These are phyloP conservation scores for Populus ilicifolia DNA, from an alignment of 345 rosid species.

Conservation along the genomic window DNA sequence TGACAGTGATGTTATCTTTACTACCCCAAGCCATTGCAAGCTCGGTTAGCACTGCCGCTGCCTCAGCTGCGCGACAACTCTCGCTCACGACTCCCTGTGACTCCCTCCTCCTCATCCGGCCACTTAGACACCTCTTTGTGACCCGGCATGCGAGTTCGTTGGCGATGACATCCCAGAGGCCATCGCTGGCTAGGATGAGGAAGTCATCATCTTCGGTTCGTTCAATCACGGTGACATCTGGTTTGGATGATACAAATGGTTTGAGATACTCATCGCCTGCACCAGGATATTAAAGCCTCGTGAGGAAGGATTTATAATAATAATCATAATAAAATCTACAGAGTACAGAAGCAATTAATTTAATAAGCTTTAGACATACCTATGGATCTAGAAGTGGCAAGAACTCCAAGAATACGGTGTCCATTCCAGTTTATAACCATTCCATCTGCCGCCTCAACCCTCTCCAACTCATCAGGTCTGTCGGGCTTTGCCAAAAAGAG, in stretches of 20 bases:
- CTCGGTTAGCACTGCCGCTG: slow-evolving; percentile 29
- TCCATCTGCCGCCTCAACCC: slow-evolving; percentile 65
- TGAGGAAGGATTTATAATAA: not conserved
- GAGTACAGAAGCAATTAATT: too few species aligned
- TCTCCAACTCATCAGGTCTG: slow-evolving; percentile 48
- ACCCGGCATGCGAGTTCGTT: slow-evolving; percentile 62
- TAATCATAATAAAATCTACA: too few species aligned
- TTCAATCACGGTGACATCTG: slow-evolving; percentile 43
- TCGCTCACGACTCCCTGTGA: slow-evolving; percentile 3
- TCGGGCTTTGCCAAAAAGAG: slow-evolving; percentile 43
- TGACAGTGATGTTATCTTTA: slow-evolving; percentile 38
- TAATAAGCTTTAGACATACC: slow-evolving; percentile 26
- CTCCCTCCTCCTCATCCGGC: slow-evolving; percentile 28
- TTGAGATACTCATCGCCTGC: slow-evolving; percentile 60
- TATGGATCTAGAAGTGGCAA: slow-evolving; percentile 67
- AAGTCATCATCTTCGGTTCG: slow-evolving; percentile 50
- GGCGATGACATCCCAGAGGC: slow-evolving; percentile 71
- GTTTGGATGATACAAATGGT: slow-evolving; percentile 51
- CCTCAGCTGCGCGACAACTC: slow-evolving; percentile 26
- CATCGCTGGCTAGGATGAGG: slow-evolving; percentile 69
- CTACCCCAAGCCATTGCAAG: slow-evolving; percentile 42
- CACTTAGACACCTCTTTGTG: slow-evolving; percentile 49
- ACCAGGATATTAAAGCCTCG: not conserved
- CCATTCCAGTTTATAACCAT: slow-evolving; percentile 65
- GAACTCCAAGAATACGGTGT: slow-evolving; percentile 54